Base-by-base conservation (phyloP, 2,329 filamentous ascomycete species). In the Cladosporium austrohemisphaericum region DNA sequence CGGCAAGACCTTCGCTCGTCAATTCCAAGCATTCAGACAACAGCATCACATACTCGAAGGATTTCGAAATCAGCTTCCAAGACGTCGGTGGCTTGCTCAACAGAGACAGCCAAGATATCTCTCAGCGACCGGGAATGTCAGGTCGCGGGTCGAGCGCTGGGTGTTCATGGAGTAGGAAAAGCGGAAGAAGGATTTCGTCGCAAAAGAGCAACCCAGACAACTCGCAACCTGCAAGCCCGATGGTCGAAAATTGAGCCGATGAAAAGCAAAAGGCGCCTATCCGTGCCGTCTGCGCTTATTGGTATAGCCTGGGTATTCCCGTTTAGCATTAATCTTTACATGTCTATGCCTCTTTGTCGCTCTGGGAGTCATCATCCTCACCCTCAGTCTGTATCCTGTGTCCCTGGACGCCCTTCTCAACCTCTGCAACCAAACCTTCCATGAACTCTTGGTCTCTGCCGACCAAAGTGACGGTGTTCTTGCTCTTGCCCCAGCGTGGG, bases 381-480 rank as follows among this genome's bases (percentile, higher is more conserved):
- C 85, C 88, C 66, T 96, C 91, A 20, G 77, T 75, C 22, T 69
- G 59, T 9, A 95, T 81, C 41, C 84, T 76, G 59, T 75, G 76
- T 3, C 92, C 92, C 57, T 89, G 71, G 4, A 95, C 84, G 46
- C 85, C 84, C 65, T 81, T 72, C 64, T 88, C 80, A 3, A 95
- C 88, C 65, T 95, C 89, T 0, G 77, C 71, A 11, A 94, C 79
- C 54, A 96, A 69, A 43, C 81, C 83, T 65, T 95, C 88, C 64
- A 97, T 78, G 59, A 81, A 92, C 19, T 79, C 83, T 57, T 78
- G 75, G 64, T 96, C 86, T 57, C 81, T 83, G 13, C 76, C 82
- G 13, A 96, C 91, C 46, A 98, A 74, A 9, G 92, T 96, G 40
- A 97, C 89, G 0, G 90, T 93, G 68, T 97, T 97, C 55, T 77